A percentile compares a stretch with the other conserved stretches of the same genome.
Evolutionary conservation across 148 eudicot species (phyloP).

Genomic region (Fallopia convolvulus): DNA sequence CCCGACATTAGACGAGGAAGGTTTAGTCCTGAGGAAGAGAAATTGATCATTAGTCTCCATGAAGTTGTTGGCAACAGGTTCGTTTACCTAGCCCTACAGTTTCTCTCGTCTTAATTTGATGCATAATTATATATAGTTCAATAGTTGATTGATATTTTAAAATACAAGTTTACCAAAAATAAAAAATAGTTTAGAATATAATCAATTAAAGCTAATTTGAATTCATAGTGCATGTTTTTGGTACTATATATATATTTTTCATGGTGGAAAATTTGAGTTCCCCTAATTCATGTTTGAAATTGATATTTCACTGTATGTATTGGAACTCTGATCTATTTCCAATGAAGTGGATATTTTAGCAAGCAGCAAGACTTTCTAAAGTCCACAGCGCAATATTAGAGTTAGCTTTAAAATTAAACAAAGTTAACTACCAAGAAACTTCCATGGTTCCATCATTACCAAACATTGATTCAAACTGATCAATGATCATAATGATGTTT

Average conservation of each 20-base stretch:
- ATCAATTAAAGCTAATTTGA: too few species aligned
- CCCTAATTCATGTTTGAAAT: neutral
- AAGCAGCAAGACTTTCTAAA: neutral
- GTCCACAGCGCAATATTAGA: neutral
- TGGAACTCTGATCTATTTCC: neutral
- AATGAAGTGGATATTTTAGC: neutral
- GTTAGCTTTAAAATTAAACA: neutral
- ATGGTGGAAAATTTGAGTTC: neutral
- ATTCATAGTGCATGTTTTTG: neutral
- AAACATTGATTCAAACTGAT: slow-evolving; percentile 4
- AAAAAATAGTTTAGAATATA: too few species aligned
- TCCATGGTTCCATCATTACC: slow-evolving; percentile 4
- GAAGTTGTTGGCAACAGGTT: slow-evolving; percentile 95
- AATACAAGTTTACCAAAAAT: too few species aligned
- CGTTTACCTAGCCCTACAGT: neutral
- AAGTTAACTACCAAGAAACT: slow-evolving; percentile 10
- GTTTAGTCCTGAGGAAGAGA: slow-evolving; percentile 80
- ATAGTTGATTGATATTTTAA: too few species aligned
- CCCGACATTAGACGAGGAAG: slow-evolving; percentile 90
- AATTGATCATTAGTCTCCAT: slow-evolving; percentile 85
- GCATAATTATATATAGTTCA: too few species aligned
- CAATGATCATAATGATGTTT: neutral
- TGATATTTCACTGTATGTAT: neutral
- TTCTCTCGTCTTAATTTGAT: neutral
- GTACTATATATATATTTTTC: neutral